A percentile compares a stretch with the other conserved stretches of the same genome.
Conservation (phyloP, 2,329 filamentous ascomycete species). For the Diplodia sapinea region DNA sequence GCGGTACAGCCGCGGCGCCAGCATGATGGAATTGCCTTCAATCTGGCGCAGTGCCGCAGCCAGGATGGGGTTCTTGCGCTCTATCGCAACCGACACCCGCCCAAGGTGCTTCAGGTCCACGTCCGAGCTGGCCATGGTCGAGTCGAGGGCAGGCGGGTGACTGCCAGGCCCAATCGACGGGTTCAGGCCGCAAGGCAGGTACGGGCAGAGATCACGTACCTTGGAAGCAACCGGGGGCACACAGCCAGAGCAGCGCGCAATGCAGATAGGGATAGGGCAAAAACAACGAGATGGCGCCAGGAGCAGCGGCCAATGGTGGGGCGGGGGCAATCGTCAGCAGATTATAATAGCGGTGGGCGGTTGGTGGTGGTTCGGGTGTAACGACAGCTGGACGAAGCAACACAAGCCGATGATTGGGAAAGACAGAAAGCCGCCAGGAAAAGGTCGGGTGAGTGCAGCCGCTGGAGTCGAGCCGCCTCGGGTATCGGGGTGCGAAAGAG, state of each 20-base stretch:
- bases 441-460: constrained; percentile 5
- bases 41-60: constrained; percentile 87
- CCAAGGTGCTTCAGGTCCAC: constrained; percentile 98
- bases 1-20: constrained; percentile 80
- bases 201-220: constrained; percentile 18
- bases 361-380: constrained; percentile 27
- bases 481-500: constrained; percentile 22
- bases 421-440: constrained; percentile 24
- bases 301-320: constrained; percentile 16
- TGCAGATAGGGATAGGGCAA: neutral
- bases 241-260: neutral
- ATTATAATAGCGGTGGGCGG: constrained; percentile 7
- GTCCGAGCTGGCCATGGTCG: constrained; percentile 87
- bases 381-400: constrained; percentile 16
- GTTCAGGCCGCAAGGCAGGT: neutral
- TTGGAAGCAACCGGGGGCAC: neutral
- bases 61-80: constrained; percentile 77
- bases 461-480: neutral
- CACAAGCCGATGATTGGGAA: constrained; percentile 7
- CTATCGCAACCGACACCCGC: constrained; percentile 80
- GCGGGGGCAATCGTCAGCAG: constrained; percentile 6
- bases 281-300: neutral
- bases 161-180: too few relatives aligned
- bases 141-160: neutral
- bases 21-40: constrained; percentile 84